Evolutionary conservation across 1,284 basidiomycete genomes (phyloP).

Genomic region (Leccinum griseonigrum): DNA sequence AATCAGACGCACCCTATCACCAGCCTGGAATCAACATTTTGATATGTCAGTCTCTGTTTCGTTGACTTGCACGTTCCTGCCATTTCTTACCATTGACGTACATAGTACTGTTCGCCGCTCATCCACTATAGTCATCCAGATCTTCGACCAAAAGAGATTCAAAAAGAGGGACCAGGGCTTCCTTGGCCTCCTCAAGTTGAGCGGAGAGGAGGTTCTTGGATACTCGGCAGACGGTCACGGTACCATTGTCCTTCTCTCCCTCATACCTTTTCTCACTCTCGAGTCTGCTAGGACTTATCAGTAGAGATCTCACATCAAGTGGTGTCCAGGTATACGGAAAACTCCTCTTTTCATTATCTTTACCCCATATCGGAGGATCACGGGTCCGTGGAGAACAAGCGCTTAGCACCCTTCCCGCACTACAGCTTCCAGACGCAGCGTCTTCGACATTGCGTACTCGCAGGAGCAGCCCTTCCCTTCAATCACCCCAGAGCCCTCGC

Average conservation of each 20-base stretch:
- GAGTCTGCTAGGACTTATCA: constrained; percentile 28
- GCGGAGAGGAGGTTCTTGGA: constrained; percentile 25
- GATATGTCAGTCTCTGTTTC: constrained; percentile 65
- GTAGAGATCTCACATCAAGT: constrained; percentile 25
- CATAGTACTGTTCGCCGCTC: constrained; percentile 81
- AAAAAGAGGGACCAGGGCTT: constrained; percentile 95
- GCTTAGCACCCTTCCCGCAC: constrained; percentile 11
- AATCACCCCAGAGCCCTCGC: constrained; percentile 16
- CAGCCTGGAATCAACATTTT: constrained; percentile 93
- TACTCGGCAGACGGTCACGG: constrained; percentile 30
- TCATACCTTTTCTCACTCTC: constrained; percentile 9
- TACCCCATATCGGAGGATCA: constrained; percentile 24
- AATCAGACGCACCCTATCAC: constrained; percentile 82
- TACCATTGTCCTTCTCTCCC: constrained; percentile 8
- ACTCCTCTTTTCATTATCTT: constrained; percentile 33
- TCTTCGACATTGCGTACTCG: constrained; percentile 17
- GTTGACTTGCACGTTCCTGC: constrained; percentile 1
- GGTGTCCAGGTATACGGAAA: constrained; percentile 33
- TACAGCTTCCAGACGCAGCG: constrained; percentile 16
- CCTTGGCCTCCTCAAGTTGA: constrained; percentile 33
- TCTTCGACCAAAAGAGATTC: constrained; percentile 98
- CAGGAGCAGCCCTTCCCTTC: constrained; percentile 28
- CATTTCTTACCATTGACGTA: constrained; percentile 6
- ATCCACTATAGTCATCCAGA: constrained; percentile 92
- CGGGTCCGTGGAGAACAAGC: constrained; percentile 21